phyloP scores from a whole-genome alignment of 2,329 filamentous ascomycete species.

The Cytospora piceicola region DNA sequence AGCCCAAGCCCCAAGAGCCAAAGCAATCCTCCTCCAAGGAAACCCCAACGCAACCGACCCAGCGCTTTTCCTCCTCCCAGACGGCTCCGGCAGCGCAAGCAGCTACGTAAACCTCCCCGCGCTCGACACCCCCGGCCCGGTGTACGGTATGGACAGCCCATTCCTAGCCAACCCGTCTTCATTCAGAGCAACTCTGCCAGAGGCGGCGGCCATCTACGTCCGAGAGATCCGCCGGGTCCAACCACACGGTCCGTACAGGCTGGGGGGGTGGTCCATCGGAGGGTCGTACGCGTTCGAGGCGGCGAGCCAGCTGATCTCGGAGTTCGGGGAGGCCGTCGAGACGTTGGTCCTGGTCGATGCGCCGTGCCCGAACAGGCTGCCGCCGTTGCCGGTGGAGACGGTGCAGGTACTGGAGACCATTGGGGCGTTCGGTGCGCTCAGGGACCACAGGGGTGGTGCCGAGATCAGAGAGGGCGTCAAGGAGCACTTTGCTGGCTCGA shows the following conservation, averaged over 20 bases:
- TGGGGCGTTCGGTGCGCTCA: not conserved
- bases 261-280: conserved; percentile 76
- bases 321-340: not conserved
- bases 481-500: not conserved
- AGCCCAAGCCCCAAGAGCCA: not conserved
- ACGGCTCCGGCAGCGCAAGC: conserved; percentile 63
- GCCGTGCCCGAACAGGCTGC: not conserved
- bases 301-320: not conserved
- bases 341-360: not conserved
- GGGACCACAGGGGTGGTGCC: not conserved
- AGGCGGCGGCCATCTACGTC: conserved; percentile 66
- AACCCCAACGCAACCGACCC: conserved; percentile 50
- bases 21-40: conserved; percentile 50
- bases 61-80: conserved; percentile 56
- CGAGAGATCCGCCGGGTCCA: conserved; percentile 72
- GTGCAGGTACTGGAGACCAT: not conserved
- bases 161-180: conserved; percentile 71
- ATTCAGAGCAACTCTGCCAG: conserved; percentile 66
- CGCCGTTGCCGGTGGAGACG: not conserved
- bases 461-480: not conserved
- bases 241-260: conserved; percentile 66
- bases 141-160: conserved; percentile 66
- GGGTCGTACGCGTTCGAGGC: conserved; percentile 52
- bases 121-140: conserved; percentile 47
- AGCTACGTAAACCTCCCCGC: conserved; percentile 65